These are phyloP conservation scores for Citeromyces matritensis DNA, from an alignment of 805 yeast species.

Conservation along the genomic window DNA sequence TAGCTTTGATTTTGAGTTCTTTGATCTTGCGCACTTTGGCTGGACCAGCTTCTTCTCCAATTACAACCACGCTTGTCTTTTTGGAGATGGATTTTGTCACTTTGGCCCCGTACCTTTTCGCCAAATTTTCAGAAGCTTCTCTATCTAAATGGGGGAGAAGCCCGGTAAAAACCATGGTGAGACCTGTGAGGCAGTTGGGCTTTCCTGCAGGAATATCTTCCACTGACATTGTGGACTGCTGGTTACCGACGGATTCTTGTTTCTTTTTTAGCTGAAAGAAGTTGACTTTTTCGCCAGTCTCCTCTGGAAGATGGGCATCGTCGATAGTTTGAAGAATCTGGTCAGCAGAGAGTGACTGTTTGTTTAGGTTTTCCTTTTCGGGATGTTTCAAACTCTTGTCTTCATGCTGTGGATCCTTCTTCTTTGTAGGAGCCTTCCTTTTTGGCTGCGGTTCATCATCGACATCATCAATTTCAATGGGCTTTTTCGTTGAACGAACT, in stretches of 20 bases:
- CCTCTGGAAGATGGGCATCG: slow-evolving; percentile 54
- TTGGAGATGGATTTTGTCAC: slow-evolving; percentile 78
- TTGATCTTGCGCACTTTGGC: slow-evolving; percentile 77
- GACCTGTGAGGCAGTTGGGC: slow-evolving; percentile 75
- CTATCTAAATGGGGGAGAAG: slow-evolving; percentile 68
- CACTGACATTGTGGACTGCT: slow-evolving; percentile 14
- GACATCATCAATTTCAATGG: slow-evolving; percentile 1
- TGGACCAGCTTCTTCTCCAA: slow-evolving; percentile 96
- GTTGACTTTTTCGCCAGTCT: slow-evolving; percentile 33
- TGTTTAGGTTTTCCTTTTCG: background rate
- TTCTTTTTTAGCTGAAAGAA: slow-evolving; percentile 42
- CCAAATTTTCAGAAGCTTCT: slow-evolving; percentile 57
- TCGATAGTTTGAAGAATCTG: slow-evolving; percentile 51
- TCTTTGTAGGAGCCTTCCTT: slow-evolving; percentile 2
- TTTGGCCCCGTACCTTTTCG: slow-evolving; percentile 81
- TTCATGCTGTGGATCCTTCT: too few relatives aligned
- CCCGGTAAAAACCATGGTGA: slow-evolving; percentile 91
- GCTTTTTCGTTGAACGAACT: slow-evolving; percentile 1
- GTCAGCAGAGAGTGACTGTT: slow-evolving; percentile 22
- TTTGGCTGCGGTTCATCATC: slow-evolving; percentile 1
- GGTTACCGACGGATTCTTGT: slow-evolving; percentile 15
- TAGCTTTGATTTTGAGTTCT: slow-evolving; percentile 59
- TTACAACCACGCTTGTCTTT: slow-evolving; percentile 75
- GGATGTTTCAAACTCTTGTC: too few relatives aligned
- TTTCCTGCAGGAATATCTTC: slow-evolving; percentile 63